These are phyloP conservation scores for Saxispiralis lemnorum DNA, from an alignment of 495 filamentous ascomycete genomes.

Conservation along the genomic window DNA sequence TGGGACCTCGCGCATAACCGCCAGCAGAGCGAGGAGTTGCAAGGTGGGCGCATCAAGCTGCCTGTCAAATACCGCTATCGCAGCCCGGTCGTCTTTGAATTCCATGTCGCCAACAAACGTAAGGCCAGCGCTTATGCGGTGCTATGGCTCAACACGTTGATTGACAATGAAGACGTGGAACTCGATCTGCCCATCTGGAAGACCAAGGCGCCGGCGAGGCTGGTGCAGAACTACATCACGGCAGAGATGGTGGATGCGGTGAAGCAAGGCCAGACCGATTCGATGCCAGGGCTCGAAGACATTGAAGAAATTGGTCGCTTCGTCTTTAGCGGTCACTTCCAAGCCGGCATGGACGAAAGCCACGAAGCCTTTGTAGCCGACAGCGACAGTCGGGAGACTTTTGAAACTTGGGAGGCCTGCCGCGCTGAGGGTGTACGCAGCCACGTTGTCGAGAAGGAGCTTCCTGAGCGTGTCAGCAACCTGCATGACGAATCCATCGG, in stretches of 20 bases:
- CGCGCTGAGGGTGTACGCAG: conserved; percentile 63
- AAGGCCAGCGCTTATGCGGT: conserved; percentile 55
- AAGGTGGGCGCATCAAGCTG: conserved; percentile 44
- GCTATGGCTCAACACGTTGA: conserved; percentile 70
- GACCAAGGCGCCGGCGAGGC: conserved; percentile 49
- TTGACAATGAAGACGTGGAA: conserved; percentile 55
- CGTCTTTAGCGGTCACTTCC: conserved; percentile 62
- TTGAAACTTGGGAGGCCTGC: conserved; percentile 86
- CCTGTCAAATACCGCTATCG: conserved; percentile 82
- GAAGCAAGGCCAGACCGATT: neutral
- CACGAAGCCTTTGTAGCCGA: conserved; percentile 69
- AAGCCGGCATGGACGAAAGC: conserved; percentile 77
- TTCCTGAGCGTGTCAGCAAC: conserved; percentile 46
- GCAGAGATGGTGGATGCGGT: conserved; percentile 38
- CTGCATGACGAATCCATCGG: conserved; percentile 66
- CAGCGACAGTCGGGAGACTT: conserved; percentile 79
- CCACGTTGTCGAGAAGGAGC: conserved; percentile 44
- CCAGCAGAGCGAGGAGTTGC: conserved; percentile 14
- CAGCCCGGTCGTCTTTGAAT: conserved; percentile 74
- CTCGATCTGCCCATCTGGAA: conserved; percentile 79
- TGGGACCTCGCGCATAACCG: conserved; percentile 39
- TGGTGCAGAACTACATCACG: conserved; percentile 84
- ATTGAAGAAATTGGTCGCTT: conserved; percentile 64
- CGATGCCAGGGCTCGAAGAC: conserved; percentile 43
- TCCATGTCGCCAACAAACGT: conserved; percentile 50